Base-by-base conservation (phyloP, 306 rosid species). In the Acacia acuminata region DNA sequence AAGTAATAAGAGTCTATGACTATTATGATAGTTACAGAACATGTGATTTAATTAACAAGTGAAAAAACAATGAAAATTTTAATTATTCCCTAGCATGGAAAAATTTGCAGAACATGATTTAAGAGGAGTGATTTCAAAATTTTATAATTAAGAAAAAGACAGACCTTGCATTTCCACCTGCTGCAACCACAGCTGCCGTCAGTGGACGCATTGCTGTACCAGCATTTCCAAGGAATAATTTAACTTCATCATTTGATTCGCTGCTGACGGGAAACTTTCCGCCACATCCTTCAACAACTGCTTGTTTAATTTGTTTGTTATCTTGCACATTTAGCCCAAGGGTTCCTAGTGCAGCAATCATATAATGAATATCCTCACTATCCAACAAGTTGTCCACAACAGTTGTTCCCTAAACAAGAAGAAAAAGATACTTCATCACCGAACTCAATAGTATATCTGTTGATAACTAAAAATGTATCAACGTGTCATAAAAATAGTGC, bases 121-220 rank as follows among this genome's bases (percentile, higher is more conserved):
- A 51, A 2, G 0, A 51, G 58, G 20, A 82, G 51, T 53, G 75
- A 68, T 67, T 22, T 73, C 44, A 56, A 72, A 66, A 77, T 15
- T 79, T 67, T 10, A 30, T 56, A 56, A 78, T 16, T 20, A 43
- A 81, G 13, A 71, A 22, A 64, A 38, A 34, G 79, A 81, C 86
- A 77, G 34, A 96, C 99, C 98, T 94, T 79, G 93, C 67, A 73
- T 92, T 87, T 82, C 99, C 99, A 80, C 99, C 99, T 5, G 99
- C 99, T 43, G 92, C 98, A 51, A 88, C 87, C 84, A 96, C 92
- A 70, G 97, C 99, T 12, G 99, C 99, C 5, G 99, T 93, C 90
- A 96, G 85, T 24, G 98, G 98, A 63, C 99, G 97, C 98, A 96
- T 96, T 63, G 99, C 99, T 27, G 99, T 96, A 85, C 99, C 99